These are phyloP conservation scores for Pseudocercospora macadamiae DNA, from an alignment of 2,329 filamentous ascomycete genomes.

Conservation along the genomic window DNA sequence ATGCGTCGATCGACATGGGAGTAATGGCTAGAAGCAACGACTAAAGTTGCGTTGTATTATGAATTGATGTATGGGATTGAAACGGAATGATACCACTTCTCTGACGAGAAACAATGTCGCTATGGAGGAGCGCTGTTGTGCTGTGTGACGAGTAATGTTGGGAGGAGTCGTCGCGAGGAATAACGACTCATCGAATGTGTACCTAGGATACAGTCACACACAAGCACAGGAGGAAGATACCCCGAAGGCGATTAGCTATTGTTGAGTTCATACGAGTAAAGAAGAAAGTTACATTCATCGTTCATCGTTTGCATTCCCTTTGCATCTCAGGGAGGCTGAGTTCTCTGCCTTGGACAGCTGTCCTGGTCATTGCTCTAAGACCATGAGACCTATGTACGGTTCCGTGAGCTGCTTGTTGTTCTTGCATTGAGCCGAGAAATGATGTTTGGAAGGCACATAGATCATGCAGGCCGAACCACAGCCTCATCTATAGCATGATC, in stretches of 20 bases:
- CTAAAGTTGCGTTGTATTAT: slow-evolving; percentile 1
- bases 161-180: neutral
- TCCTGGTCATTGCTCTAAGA: no score
- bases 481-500: neutral
- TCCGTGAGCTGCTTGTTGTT: no score
- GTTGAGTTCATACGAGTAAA: neutral
- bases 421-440: no score
- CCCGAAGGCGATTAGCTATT: neutral
- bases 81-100: slow-evolving; percentile 9
- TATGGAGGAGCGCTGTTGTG: slow-evolving; percentile 3
- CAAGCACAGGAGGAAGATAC: slow-evolving; percentile 8
- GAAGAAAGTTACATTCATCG: neutral
- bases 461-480: no score
- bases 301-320: neutral
- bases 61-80: neutral
- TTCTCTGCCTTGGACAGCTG: no score
- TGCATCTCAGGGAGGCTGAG: neutral
- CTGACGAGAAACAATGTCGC: slow-evolving; percentile 1
- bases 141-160: slow-evolving; percentile 2
- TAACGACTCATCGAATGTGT: neutral
- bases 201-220: slow-evolving; percentile 7
- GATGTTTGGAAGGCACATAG: no score
- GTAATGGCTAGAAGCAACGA: neutral
- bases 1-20: no score
- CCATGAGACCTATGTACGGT: no score